Evolutionary conservation across 2,329 filamentous ascomycete species (phyloP), one percentile per base, ranked within the genome.

Genomic region (Shiraia sp.): DNA sequence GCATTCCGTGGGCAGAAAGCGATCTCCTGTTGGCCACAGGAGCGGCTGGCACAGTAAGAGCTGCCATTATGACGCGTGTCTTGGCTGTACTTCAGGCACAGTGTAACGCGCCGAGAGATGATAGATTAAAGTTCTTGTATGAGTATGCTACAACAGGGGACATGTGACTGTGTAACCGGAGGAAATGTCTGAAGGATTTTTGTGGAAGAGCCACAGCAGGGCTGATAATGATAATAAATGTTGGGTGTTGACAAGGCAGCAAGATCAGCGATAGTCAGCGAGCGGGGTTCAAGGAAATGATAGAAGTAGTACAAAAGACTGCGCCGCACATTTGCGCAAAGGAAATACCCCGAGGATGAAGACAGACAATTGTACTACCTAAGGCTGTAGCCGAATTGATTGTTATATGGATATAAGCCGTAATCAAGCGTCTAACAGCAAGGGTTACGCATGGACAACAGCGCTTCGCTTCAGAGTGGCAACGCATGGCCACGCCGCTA

Each of bases 1-100:
- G 65, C 57, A 69, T 47, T 17, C 63, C 64, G 48, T 67, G 63
- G 36, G 45, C 57, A 17, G 64, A 63, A 16, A 68, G 51, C 13
- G 63, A 58, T 35, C 57, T 53, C 34, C 53, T 55, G 13, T 36
- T 47, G 39, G 50, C 43, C 17, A 44, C 30, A n/a, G 46, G 46
- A 32, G 63, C 58, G 36, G 51, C 49, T 27, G 58, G 52, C 31
- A 58, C 49, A 23, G 53, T 47, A 34, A 61, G 55, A 37, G 58
- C 49, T 29, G 51, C 44, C 57, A 60, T 60, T 14, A 17, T 40
- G 13, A 32, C 9, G 5, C 13, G 9, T 27, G 8, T 29, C 12
- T 14, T 29, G 36, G 23, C 14, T 38, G 30, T 42, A 38, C 35
- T 46, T 30, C 29, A 45, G 36, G 42, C 22, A 32, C 30, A 40